phyloP scores from a whole-genome alignment of 169 alveolate genomes.

The Babesia sp. region DNA sequence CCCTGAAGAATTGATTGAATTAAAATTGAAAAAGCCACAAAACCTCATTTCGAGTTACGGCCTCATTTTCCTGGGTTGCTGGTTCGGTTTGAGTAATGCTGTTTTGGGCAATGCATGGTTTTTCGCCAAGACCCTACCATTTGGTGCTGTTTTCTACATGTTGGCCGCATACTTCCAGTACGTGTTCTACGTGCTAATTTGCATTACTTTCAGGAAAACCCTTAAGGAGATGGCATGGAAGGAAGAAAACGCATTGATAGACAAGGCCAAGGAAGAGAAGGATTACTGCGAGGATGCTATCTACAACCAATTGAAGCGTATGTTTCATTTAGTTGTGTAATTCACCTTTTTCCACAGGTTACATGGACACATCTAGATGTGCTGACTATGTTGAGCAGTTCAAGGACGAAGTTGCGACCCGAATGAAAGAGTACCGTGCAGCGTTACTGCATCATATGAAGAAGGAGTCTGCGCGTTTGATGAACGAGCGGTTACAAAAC shows the following conservation, averaged over 20 bases:
- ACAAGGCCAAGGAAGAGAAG: slow-evolving; percentile 76
- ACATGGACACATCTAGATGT: slow-evolving; percentile 63
- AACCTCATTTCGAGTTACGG: slow-evolving; percentile 83
- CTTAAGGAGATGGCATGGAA: slow-evolving; percentile 79
- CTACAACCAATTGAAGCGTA: slow-evolving; percentile 75
- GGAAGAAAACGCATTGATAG: slow-evolving; percentile 79
- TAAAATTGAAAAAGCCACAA: slow-evolving; percentile 74
- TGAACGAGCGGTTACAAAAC: slow-evolving; percentile 47
- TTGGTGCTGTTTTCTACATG: slow-evolving; percentile 86
- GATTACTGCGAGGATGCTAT: slow-evolving; percentile 79
- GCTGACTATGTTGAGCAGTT: slow-evolving; percentile 51
- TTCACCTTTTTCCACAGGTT: slow-evolving; percentile 62
- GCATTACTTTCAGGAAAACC: slow-evolving; percentile 57
- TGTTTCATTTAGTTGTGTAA: neutral
- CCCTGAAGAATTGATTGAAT: slow-evolving; percentile 82
- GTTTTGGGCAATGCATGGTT: slow-evolving; percentile 87
- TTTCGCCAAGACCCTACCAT: slow-evolving; percentile 84
- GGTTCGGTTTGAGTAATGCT: slow-evolving; percentile 83
- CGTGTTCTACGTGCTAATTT: neutral
- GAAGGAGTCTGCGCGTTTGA: slow-evolving; percentile 39
- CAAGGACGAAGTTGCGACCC: slow-evolving; percentile 38
- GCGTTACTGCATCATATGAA: slow-evolving; percentile 57
- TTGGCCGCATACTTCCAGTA: slow-evolving; percentile 84
- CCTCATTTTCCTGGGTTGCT: slow-evolving; percentile 81
- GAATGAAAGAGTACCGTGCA: slow-evolving; percentile 50